phyloP scores from a whole-genome alignment of 148 eudicot species.

The Persicaria maculosa region DNA sequence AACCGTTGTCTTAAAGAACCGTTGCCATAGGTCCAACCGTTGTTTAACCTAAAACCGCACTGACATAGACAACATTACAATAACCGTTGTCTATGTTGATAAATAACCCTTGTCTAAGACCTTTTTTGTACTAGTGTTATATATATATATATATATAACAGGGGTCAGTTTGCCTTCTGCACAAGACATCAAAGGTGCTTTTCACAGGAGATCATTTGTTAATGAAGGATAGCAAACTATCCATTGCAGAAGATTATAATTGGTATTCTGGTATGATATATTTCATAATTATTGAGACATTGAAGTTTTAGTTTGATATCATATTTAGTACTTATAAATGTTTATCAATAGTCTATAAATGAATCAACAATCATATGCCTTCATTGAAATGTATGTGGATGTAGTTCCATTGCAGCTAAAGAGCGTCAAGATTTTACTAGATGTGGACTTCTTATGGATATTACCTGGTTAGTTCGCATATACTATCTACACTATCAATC shows the following conservation, averaged over 20 bases:
- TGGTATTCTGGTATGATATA: conserved; percentile 37
- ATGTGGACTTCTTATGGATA: conserved; percentile 48
- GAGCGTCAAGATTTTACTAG: conserved; percentile 31
- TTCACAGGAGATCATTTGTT: conserved; percentile 44
- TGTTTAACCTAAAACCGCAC: too few relatives aligned
- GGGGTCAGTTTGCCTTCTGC: conserved; percentile 49
- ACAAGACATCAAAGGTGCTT: conserved; percentile 41
- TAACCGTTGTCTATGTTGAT: too few relatives aligned
- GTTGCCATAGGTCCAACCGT: too few relatives aligned
- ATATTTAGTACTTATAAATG: neutral
- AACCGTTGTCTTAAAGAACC: too few relatives aligned
- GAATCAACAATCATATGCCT: neutral
- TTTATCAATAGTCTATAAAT: neutral
- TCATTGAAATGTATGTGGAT: neutral
- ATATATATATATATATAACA: conserved; percentile 16
- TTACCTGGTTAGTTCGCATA: conserved; percentile 30
- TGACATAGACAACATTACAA: too few relatives aligned
- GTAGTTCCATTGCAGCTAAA: conserved; percentile 37
- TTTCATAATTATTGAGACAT: neutral
- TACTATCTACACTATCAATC: neutral
- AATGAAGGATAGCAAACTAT: conserved; percentile 21
- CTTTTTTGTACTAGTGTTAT: too few relatives aligned
- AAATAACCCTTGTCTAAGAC: too few relatives aligned
- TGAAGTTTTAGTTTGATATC: too few relatives aligned
- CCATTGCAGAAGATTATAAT: conserved; percentile 33